Base-by-base conservation (phyloP, 2,329 filamentous ascomycete species). In the Alternaria postmessia region DNA sequence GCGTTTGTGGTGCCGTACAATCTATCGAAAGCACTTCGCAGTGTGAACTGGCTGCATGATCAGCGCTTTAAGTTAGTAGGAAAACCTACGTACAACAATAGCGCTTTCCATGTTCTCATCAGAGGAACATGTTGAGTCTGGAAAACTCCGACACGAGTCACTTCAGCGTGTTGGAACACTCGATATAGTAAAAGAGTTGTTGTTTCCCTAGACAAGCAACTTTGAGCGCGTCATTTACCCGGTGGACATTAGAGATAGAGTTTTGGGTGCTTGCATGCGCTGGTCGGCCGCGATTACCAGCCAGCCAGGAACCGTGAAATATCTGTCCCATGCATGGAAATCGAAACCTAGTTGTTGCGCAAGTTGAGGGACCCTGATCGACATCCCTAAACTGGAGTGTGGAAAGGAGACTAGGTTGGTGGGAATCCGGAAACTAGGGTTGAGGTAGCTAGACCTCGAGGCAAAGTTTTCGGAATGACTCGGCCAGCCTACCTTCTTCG, bases 211-310 rank as follows among this genome's bases (percentile, higher is more conserved):
- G 26, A n/a, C 7, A 20, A 34, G 28, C 20, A n/a, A 12, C 34
- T 18, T 48, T 18, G 28, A 14, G 7, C 44, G 44, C 28, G 34
- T 5, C n/a, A 34, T 22, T 22, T 32, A 32, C 26, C 28, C 44
- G 44, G n/a, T n/a, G n/a, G n/a, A 18, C 9, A 28, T 20, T 18
- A 11, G 26, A 28, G 18, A 5, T 28, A 47, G 18, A 16, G 44
- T 32, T 47, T 30, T 30, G 44, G 44, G 18, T 47, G 12, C 44
- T 32, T 47, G 44, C 44, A 47, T 47, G 44, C 44, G 44, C 11
- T 47, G 44, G 14, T 26, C 44, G 28, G 18, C 44, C 44, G 44
- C 9, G 44, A 14, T 32, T 18, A 18, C 4, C 11, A 8, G 7
- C 30, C 30, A 14, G 26, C 18, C 44, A 47, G 28, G 4, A 30